Conservation (phyloP, 148 eudicot genomes). For the Camellia lanceoleosa region DNA sequence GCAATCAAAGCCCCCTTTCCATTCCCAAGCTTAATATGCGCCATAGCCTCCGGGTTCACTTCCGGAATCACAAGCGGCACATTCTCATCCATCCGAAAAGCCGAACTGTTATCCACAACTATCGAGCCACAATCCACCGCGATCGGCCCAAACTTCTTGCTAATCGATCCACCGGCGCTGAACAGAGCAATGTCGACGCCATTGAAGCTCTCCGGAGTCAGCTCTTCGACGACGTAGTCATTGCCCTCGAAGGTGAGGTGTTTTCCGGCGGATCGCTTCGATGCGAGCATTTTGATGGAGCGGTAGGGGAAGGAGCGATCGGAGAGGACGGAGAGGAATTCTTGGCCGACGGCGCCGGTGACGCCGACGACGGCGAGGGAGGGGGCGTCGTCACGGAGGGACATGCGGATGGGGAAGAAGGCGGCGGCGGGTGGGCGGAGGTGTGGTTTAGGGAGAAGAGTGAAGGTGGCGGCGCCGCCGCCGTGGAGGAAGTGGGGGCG, state of each 20-base stretch:
- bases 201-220: slow-evolving; percentile 51
- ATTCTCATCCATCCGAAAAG: slow-evolving; percentile 80
- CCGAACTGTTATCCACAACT: slow-evolving; percentile 96
- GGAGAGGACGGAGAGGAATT: slow-evolving; percentile 91
- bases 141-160: slow-evolving; percentile 75
- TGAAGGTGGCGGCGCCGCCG: neutral
- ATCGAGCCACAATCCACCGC: slow-evolving; percentile 69
- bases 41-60: slow-evolving; percentile 90
- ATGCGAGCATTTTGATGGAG: slow-evolving; percentile 82
- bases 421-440: slow-evolving; percentile 8
- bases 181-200: slow-evolving; percentile 85
- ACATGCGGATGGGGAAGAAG: slow-evolving; percentile 41
- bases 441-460: slow-evolving; percentile 13
- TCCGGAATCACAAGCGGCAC: slow-evolving; percentile 93
- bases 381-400: slow-evolving; percentile 55
- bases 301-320: slow-evolving; percentile 84
- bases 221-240: slow-evolving; percentile 56
- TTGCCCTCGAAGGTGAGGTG: slow-evolving; percentile 47
- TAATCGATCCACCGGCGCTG: slow-evolving; percentile 85
- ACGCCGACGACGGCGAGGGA: slow-evolving; percentile 78
- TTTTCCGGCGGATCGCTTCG: slow-evolving; percentile 80
- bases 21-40: slow-evolving; percentile 46
- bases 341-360: slow-evolving; percentile 90
- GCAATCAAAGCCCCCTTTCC: slow-evolving; percentile 89
- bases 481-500: slow-evolving; percentile 12